phyloP scores from a whole-genome alignment of 257 asterid genomes.

The Solanum megistacrolobum region DNA sequence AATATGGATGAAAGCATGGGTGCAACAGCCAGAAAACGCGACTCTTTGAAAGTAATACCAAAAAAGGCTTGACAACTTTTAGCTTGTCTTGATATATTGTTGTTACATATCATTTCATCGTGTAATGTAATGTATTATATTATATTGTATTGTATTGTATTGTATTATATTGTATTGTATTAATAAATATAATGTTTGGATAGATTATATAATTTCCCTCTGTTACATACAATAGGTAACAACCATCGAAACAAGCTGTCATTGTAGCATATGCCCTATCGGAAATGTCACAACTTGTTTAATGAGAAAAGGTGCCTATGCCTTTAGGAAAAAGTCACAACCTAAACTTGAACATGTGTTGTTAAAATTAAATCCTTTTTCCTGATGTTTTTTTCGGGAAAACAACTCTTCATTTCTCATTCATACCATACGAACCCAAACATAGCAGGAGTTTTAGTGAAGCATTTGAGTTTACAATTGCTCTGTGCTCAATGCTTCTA shows the following conservation, averaged over 20 bases:
- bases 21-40: not conserved
- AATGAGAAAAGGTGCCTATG: not conserved
- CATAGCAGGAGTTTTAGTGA: not conserved
- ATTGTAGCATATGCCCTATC: not conserved
- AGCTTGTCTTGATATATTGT: too few species aligned
- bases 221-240: not conserved
- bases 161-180: not conserved
- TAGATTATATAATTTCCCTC: too few species aligned
- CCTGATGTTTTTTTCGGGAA: not conserved
- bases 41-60: not conserved
- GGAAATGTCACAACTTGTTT: not conserved
- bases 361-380: not conserved
- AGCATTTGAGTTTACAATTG: slow-evolving; percentile 20
- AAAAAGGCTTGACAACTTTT: not conserved
- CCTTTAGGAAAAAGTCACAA: not conserved
- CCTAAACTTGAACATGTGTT: not conserved
- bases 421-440: not conserved
- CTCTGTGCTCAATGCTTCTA: slow-evolving; percentile 43
- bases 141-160: too few species aligned
- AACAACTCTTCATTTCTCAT: not conserved
- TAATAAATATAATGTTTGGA: not conserved
- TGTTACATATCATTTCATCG: too few species aligned
- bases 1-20: not conserved
- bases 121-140: not conserved
- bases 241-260: not conserved